Evolutionary conservation across 2,329 filamentous ascomycete species (phyloP), one percentile per base, ranked within the genome.

Genomic region (Beauveria sp.): DNA sequence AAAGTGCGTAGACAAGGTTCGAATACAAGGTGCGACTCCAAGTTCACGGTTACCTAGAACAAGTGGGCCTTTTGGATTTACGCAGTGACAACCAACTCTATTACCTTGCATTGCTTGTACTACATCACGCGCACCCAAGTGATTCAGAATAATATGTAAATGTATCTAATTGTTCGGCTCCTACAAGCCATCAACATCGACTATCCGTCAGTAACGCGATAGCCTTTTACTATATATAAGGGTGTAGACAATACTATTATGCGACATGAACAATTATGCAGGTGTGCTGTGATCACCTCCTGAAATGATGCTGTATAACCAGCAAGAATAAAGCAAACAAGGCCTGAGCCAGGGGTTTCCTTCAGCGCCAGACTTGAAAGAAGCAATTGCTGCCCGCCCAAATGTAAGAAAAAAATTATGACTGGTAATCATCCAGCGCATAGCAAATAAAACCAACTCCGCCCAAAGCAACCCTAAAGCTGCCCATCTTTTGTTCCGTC

Each of bases 241-340:
- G 31, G 38, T 60, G 18, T 62, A 62, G 40, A 50, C 46, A 62
- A 62, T 62, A 62, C 43, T 56, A 62, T 62, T 61, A 61, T 61
- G 51, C 43, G 56, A 56, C 45, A 62, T 57, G 45, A 38, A 56
- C 50, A 62, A 56, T 20, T 51, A 51, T 51, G 38, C 40, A 18
- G 38, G n/a, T 38, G 49, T 51, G 46, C 40, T 43, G 59, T 49
- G 5, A 51, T 24, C 20, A 50, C 56, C 28, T 28, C 46, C 56
- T 5, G 16, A 45, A 31, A 59, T 59, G 56, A 59, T 59, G 46
- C 22, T 55, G 40, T 51, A 34, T 51, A 51, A 59, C 49, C 48
- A 45, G 51, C 56, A 59, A 51, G 34, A 43, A 60, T 18, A 42
- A 28, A 59, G 26, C 12, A 58, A 38, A 43, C 43, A 45, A 26